Evolutionary conservation across 805 yeast genomes (phyloP).

Genomic region (Brettanomyces custersianus): DNA sequence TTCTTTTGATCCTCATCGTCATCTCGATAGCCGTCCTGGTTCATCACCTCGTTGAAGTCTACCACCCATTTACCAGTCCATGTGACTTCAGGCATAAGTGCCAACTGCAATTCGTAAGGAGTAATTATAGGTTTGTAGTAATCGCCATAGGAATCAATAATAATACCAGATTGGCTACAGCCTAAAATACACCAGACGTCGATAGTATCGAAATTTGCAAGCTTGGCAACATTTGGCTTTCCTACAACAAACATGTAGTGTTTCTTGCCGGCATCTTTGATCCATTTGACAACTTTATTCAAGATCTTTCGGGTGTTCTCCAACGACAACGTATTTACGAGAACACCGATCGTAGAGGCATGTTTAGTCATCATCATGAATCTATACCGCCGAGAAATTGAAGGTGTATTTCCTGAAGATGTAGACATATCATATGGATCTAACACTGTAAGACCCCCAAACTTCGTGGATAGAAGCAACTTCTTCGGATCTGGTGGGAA

Average conservation of each 20-base stretch:
- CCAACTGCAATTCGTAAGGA: conserved; percentile 82
- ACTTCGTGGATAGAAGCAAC: conserved; percentile 65
- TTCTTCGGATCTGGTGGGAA: conserved; percentile 73
- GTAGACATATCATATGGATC: conserved; percentile 31
- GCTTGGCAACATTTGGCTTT: conserved; percentile 93
- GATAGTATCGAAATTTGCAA: conserved; percentile 91
- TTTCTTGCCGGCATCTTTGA: conserved; percentile 75
- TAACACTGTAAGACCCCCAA: conserved; percentile 41
- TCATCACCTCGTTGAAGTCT: conserved; percentile 53
- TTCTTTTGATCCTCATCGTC: conserved; percentile 19
- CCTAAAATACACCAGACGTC: conserved; percentile 95
- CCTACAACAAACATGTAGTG: conserved; percentile 95
- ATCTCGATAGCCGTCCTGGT: conserved; percentile 26
- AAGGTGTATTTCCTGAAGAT: conserved; percentile 59
- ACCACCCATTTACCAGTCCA: conserved; percentile 96
- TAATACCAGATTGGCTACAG: conserved; percentile 89
- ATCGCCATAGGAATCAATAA: conserved; percentile 69
- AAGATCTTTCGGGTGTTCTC: conserved; percentile 63
- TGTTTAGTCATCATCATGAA: conserved; percentile 83
- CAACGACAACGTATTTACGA: conserved; percentile 83
- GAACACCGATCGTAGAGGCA: conserved; percentile 85
- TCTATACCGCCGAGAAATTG: conserved; percentile 74
- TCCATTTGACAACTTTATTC: conserved; percentile 47
- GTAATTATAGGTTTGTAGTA: conserved; percentile 89
- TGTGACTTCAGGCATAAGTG: conserved; percentile 61